phyloP scores from a whole-genome alignment of 2,329 filamentous ascomycete species.

The Calonectria henricotiae region DNA sequence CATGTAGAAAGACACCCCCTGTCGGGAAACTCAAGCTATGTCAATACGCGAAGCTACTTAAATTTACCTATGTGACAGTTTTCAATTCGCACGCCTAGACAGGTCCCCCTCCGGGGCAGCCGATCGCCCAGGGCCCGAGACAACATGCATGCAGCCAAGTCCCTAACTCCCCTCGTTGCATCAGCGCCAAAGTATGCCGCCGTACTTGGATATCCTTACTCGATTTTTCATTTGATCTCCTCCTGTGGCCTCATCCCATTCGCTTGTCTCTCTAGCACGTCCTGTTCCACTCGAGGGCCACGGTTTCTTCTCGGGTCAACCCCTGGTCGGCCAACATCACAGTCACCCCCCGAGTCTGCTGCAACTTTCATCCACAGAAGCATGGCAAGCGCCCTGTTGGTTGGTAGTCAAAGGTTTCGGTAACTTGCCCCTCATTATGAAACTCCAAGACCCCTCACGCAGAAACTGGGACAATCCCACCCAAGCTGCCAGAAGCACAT shows the following conservation, averaged over 20 bases:
- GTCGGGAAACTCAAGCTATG: constrained; percentile 23
- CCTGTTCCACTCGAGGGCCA: not conserved
- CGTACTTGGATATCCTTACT: constrained; percentile 18
- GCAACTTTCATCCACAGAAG: constrained; percentile 19
- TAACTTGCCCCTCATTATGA: constrained; percentile 30
- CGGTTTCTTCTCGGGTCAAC: constrained; percentile 27
- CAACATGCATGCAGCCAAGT: constrained; percentile 33
- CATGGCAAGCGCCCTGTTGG: constrained; percentile 22
- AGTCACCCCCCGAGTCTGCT: constrained; percentile 16
- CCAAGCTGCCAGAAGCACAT: constrained; percentile 31
- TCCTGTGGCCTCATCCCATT: constrained; percentile 18
- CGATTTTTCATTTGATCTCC: constrained; percentile 28
- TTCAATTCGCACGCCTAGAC: constrained; percentile 13
- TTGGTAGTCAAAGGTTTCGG: constrained; percentile 21
- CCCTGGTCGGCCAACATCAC: constrained; percentile 12
- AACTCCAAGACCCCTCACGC: constrained; percentile 29
- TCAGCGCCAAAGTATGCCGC: constrained; percentile 24
- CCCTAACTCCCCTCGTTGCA: constrained; percentile 30
- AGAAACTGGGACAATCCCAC: constrained; percentile 29
- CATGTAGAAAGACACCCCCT: not conserved
- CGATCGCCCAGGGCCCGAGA: constrained; percentile 42
- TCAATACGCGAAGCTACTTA: constrained; percentile 16
- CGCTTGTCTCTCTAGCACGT: constrained; percentile 12
- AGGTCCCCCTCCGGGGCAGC: constrained; percentile 28
- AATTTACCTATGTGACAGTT: not conserved